Evolutionary conservation across 805 yeast genomes (phyloP), one percentile per base, ranked within the genome.

Genomic region (Lipomyces lipofer): DNA sequence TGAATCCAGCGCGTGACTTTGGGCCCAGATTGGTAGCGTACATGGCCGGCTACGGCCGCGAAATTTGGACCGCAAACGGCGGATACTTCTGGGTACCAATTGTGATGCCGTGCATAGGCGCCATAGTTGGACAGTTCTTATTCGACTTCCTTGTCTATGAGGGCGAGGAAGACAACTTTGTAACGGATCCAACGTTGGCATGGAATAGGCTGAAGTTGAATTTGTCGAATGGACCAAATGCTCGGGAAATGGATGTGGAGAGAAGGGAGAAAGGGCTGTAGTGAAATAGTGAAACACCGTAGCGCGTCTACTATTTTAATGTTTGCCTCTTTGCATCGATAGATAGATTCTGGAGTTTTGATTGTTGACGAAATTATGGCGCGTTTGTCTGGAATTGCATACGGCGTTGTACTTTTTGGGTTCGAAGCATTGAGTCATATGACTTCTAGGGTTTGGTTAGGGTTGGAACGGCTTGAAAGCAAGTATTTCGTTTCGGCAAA

Each of bases 81-180:
- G 72, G 73, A 62, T 79, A 76, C 65, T 77, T 76, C 63, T 79
- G 83, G 83, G 78, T 78, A 32, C 82, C 82, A 47, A 65, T 77
- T 58, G 71, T 76, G 27, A 78, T 75, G n/a, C 82, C 84, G 27
- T 64, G 74, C 33, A 59, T 77, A 39, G 84, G 84, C 21, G 71
- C 77, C 29, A 55, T 75, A 43, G 60, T 70, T 29, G 84, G 84
- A 50, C 80, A 75, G n/a, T 62, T 76, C 52, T 47, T 78, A n/a
- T 79, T 80, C 64, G 84, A 79, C 66, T 58, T 77, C 27, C 73
- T 79, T 60, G 67, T 79, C 65, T 69, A 50, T 54, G 66, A 56
- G 43, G 56, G 44, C 52, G 60, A 17, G 45, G 51, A 30, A 51
- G 63, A 50, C 32, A 53, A 43, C 47, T 48, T 54, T 36, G 59